Percentiles rank a stretch among this genome's conserved stretches.
phyloP scores from a whole-genome alignment of 2,329 filamentous ascomycete species.

The Sarocladium oryzae region DNA sequence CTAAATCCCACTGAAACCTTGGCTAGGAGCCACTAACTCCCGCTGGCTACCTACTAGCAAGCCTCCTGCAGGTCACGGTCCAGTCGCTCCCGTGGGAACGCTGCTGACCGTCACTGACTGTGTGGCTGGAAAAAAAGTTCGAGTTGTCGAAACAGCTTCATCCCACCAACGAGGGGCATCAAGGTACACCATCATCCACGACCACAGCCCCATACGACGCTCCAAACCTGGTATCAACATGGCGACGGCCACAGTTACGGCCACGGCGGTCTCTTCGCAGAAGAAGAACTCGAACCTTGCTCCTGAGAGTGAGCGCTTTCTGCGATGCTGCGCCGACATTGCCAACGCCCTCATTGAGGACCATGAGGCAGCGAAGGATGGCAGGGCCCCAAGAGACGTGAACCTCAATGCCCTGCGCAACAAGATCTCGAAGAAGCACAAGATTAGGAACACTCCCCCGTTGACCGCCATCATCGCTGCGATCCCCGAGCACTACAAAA shows the following conservation, averaged over 20 bases:
- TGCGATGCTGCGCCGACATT: constrained; percentile 92
- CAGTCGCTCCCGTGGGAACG: constrained; percentile 3
- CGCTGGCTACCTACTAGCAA: too few relatives aligned
- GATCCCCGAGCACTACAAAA: constrained; percentile 99
- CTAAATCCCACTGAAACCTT: background rate
- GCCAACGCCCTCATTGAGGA: constrained; percentile 91
- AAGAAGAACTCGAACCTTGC: constrained; percentile 69
- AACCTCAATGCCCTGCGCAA: constrained; percentile 86
- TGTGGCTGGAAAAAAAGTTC: constrained; percentile 5
- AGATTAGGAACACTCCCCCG: constrained; percentile 78
- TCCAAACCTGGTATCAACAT: constrained; percentile 19
- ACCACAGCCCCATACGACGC: constrained; percentile 2
- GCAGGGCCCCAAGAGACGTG: constrained; percentile 72
- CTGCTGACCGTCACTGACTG: background rate
- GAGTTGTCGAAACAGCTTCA: background rate
- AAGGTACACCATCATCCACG: background rate
- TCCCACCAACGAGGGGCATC: constrained; percentile 8
- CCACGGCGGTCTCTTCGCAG: constrained; percentile 57
- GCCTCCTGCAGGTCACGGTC: too few relatives aligned
- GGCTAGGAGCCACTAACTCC: too few relatives aligned
- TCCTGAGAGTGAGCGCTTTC: constrained; percentile 89
- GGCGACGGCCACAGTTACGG: constrained; percentile 60
- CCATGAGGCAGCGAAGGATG: constrained; percentile 74
- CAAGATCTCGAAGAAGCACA: constrained; percentile 89
- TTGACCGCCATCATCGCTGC: constrained; percentile 96